Evolutionary conservation across 305 asterid species (phyloP).

Genomic region (Lippia alba): DNA sequence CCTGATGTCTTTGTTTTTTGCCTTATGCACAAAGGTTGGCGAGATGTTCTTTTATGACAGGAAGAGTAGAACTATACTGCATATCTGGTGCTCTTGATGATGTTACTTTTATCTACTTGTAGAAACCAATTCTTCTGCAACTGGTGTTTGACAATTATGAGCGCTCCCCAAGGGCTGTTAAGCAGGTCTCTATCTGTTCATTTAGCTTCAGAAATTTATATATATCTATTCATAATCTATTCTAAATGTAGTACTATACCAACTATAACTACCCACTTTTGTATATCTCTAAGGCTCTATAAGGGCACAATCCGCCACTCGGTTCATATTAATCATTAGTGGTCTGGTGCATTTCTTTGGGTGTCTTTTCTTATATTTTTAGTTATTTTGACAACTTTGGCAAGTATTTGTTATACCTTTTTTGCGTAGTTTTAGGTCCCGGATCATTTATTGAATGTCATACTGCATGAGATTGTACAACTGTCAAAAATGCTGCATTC

Average conservation of each 20-base stretch:
- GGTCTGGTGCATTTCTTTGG: background rate
- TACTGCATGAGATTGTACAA: conserved; percentile 10
- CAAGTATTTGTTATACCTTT: background rate
- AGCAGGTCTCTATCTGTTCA: conserved; percentile 69
- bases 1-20: conserved; percentile 78
- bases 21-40: conserved; percentile 82
- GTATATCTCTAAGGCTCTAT: conserved; percentile 10
- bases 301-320: conserved; percentile 16
- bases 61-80: conserved; percentile 1
- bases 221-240: conserved; percentile 1
- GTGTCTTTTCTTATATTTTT: background rate
- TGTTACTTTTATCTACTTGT: conserved; percentile 43
- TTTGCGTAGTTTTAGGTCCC: background rate
- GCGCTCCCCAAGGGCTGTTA: conserved; percentile 78
- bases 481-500: conserved; percentile 11
- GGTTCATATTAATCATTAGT: conserved; percentile 21
- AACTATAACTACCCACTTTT: background rate
- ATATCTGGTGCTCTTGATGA: conserved; percentile 25
- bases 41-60: conserved; percentile 24
- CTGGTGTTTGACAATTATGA: conserved; percentile 75
- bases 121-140: conserved; percentile 87
- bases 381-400: background rate
- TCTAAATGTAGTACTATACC: background rate
- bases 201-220: conserved; percentile 24
- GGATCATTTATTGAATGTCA: background rate